Percentiles rank a stretch among this genome's conserved stretches.
Evolutionary conservation across 345 rosid species (phyloP).

Genomic region (Arabidopsis thaliana): TAIR10.1 NC_003076.8:24259501-24260000

Average conservation of each 20-base stretch:
- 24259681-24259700: constrained; percentile 32
- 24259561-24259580: constrained; percentile 58
- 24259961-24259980: constrained; percentile 7
- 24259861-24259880: constrained; percentile 4
- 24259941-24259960: constrained; percentile 1
- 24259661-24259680: constrained; percentile 15
- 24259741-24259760: constrained; percentile 43
- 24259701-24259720: constrained; percentile 33
- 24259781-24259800: constrained; percentile 13
- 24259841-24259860: constrained; percentile 5
- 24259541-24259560: constrained; percentile 41
- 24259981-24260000: not conserved
- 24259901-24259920: not conserved
- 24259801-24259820: not conserved
- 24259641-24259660: constrained; percentile 39
- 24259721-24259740: constrained; percentile 45
- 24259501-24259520: constrained; percentile 56
- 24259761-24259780: constrained; percentile 38
- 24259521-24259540: constrained; percentile 56
- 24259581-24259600: constrained; percentile 48
- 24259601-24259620: constrained; percentile 40
- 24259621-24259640: constrained; percentile 42
- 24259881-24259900: constrained; percentile 10
- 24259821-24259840: not conserved
- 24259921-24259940: not conserved